A percentile compares a stretch with the other conserved stretches of the same genome.
Evolutionary conservation across 2,329 filamentous ascomycete genomes (phyloP).

Genomic region (Trichoderma semiorbis): DNA sequence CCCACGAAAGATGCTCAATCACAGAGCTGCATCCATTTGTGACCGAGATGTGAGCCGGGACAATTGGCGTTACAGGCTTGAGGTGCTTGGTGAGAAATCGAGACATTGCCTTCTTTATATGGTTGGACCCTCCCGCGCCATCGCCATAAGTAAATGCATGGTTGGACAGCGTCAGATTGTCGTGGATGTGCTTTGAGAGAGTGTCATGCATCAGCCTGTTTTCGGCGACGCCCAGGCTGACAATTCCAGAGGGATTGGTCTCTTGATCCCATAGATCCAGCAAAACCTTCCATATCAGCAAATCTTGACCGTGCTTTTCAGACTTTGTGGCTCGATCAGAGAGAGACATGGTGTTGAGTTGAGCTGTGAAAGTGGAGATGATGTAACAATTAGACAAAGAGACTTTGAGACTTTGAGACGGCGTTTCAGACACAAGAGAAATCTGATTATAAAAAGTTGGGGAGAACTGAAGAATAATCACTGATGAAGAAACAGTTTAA

Average conservation of each 20-base stretch:
- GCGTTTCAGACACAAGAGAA: background rate
- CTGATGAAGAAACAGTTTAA: background rate
- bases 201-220: slow-evolving; percentile 48
- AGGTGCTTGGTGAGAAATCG: slow-evolving; percentile 35
- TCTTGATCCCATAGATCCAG: slow-evolving; percentile 41
- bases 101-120: slow-evolving; percentile 30
- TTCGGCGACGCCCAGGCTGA: slow-evolving; percentile 50
- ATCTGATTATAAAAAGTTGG: background rate
- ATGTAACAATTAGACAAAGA: background rate
- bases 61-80: slow-evolving; percentile 27
- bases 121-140: slow-evolving; percentile 37
- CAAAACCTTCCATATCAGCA: slow-evolving; percentile 40
- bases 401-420: background rate
- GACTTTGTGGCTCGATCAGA: slow-evolving; percentile 2
- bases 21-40: slow-evolving; percentile 41
- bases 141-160: slow-evolving; percentile 40
- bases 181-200: slow-evolving; percentile 41
- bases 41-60: slow-evolving; percentile 33
- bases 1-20: slow-evolving; percentile 40
- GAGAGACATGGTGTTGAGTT: slow-evolving; percentile 9
- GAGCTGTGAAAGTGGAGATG: background rate
- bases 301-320: background rate
- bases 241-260: slow-evolving; percentile 41
- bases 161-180: slow-evolving; percentile 32
- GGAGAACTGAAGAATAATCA: background rate